phyloP scores from a whole-genome alignment of 495 filamentous ascomycete species.

The Hyaloscypha bicolor region DNA sequence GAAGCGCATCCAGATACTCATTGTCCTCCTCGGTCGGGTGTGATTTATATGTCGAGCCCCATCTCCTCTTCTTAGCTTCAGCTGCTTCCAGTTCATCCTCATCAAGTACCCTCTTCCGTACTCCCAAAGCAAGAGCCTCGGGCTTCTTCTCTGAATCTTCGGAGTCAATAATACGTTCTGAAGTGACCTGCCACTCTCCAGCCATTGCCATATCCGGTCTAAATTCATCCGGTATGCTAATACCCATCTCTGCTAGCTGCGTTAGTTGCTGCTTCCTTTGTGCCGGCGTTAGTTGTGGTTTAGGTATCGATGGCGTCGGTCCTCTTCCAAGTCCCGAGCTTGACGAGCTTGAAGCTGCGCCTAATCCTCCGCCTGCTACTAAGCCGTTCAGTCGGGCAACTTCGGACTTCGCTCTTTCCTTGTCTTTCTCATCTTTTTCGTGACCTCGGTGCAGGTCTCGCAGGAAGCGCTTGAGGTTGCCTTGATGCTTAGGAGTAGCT shows the following conservation, averaged over 20 bases:
- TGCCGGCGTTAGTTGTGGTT: conserved; percentile 51
- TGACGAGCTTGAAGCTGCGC: conserved; percentile 19
- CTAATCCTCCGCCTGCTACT: conserved; percentile 47
- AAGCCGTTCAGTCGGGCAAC: conserved; percentile 84
- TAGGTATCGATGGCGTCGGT: conserved; percentile 30
- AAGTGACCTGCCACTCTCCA: conserved; percentile 85
- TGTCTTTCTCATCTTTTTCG: conserved; percentile 75
- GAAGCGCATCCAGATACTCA: conserved; percentile 70
- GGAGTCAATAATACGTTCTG: conserved; percentile 50
- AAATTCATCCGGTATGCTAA: conserved; percentile 80
- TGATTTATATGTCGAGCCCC: conserved; percentile 70
- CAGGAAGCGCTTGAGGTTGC: conserved; percentile 84
- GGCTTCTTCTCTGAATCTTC: conserved; percentile 30
- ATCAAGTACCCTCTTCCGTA: conserved; percentile 41
- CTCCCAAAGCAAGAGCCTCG: conserved; percentile 29
- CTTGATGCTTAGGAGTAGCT: conserved; percentile 84
- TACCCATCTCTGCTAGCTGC: conserved; percentile 85
- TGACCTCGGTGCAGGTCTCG: conserved; percentile 82
- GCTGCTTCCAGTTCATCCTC: conserved; percentile 64
- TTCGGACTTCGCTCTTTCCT: conserved; percentile 80
- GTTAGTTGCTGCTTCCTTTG: conserved; percentile 84
- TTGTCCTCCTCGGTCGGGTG: conserved; percentile 62
- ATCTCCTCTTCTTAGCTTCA: conserved; percentile 66
- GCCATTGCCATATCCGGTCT: conserved; percentile 80
- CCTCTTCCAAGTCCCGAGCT: conserved; percentile 29